Evolutionary conservation across 1,139 yeast species (phyloP), one percentile per base, ranked within the genome.

Genomic region (Debaryomyces coudertii): DNA sequence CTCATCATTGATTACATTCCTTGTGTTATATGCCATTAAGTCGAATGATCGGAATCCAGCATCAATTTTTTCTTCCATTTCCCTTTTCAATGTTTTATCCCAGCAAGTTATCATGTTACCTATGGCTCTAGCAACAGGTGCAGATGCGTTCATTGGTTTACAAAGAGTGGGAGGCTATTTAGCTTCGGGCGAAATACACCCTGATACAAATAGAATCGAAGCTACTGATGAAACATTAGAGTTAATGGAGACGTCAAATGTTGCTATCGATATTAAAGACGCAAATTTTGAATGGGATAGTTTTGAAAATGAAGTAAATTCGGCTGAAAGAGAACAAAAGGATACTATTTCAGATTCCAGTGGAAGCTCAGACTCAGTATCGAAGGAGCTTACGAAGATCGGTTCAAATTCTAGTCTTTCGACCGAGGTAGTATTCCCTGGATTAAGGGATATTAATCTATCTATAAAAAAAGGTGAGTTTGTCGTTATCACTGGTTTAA

Each of bases 51-150:
- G 79, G 7, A 27, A 28, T n/a, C 83, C 95, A 0, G 92, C 89
- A 4, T 68, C 76, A 30, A 80, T 89, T n/a, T 90, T 89, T 60
- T 79, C 96, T 0, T 84, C 95, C 9, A 69, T 89, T 40, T 77
- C 92, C 0, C 71, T 87, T 44, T 89, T 88, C 69, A 82, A 82
- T 54, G 74, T 80, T 30, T 67, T 77, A 54, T 57, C 78, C 4
- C 63, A 65, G 45, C 72, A 70, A 49, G 66, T 76, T 23, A 69
- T 87, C 57, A 71, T 87, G 59, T 66, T 87, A 38, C 96, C 95
- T 15, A 70, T 87, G 66, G 83, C 86, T 53, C 63, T 84, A 45
- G 82, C 88, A 22, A 68, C 82, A 44, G 83, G 82, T 47, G 75
- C 83, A 1, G 93, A 87, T 61, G 87, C 86, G 40, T 66, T 73